These are phyloP conservation scores for Panaeolus papilionaceus DNA, from an alignment of 768 basidiomycete species.

Conservation along the genomic window DNA sequence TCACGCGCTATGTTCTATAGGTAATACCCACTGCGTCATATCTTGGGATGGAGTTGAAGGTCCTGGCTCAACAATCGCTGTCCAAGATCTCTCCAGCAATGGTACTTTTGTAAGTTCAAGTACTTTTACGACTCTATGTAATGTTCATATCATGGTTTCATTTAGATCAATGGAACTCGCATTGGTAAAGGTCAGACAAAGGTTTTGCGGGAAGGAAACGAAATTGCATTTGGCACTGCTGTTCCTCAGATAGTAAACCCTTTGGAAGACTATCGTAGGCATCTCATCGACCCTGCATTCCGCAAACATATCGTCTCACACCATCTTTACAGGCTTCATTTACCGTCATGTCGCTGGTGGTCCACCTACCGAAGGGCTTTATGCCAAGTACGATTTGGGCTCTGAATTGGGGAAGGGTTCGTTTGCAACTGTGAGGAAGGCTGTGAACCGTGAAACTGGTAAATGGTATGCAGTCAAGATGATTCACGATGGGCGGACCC, in stretches of 20 bases:
- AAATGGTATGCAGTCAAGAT: conserved; percentile 89
- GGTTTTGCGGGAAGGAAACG: conserved; percentile 79
- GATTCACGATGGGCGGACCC: conserved; percentile 61
- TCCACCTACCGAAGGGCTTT: conserved; percentile 56
- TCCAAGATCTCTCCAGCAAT: conserved; percentile 70
- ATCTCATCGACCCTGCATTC: background rate
- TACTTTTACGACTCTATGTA: background rate
- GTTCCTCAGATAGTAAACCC: conserved; percentile 49
- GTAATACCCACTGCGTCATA: conserved; percentile 64
- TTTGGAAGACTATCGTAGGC: conserved; percentile 79
- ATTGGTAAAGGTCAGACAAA: conserved; percentile 62
- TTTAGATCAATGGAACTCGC: conserved; percentile 70
- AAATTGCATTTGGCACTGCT: conserved; percentile 82
- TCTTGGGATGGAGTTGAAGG: conserved; percentile 62
- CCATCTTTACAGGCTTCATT: conserved; percentile 60
- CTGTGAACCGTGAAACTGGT: conserved; percentile 73
- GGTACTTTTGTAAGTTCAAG: conserved; percentile 67
- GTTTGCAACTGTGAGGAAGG: conserved; percentile 91
- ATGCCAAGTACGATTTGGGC: conserved; percentile 69
- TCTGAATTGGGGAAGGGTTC: conserved; percentile 87
- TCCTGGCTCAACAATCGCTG: conserved; percentile 47
- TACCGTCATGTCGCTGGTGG: conserved; percentile 68
- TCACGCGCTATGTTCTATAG: conserved; percentile 35
- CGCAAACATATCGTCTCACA: conserved; percentile 3
- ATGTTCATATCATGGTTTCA: background rate